A percentile compares a stretch with the other conserved stretches of the same genome.
Evolutionary conservation across 2,329 filamentous ascomycete species (phyloP).

Genomic region (Penicillium sp.): DNA sequence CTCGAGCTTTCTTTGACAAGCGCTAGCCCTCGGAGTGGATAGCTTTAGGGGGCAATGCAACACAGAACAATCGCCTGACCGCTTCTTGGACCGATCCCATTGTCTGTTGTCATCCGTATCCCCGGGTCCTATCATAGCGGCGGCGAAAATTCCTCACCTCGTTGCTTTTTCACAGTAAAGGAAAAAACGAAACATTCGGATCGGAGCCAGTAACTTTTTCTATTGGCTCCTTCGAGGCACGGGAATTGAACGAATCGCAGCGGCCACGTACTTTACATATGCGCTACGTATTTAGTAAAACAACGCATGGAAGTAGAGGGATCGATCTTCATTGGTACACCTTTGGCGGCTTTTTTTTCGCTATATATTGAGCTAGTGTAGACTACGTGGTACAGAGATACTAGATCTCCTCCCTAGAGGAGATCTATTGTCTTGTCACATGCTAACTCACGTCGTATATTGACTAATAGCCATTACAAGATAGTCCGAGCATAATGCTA

Average conservation of each 20-base stretch:
- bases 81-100: conserved; percentile 7
- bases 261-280: conserved; percentile 12
- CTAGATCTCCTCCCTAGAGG: background rate
- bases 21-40: background rate
- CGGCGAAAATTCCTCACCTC: background rate
- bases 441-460: background rate
- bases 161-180: background rate
- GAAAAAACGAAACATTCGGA: background rate
- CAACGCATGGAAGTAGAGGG: conserved; percentile 16
- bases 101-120: conserved; percentile 7
- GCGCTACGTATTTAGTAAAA: background rate
- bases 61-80: conserved; percentile 7
- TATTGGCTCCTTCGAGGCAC: background rate
- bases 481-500: background rate
- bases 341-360: background rate
- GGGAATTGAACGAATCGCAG: background rate
- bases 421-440: background rate
- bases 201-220: background rate
- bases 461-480: background rate
- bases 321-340: conserved; percentile 15
- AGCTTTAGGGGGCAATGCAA: background rate
- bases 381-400: background rate
- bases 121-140: background rate
- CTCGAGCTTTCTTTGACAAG: background rate
- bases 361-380: background rate